Evolutionary conservation across 2,329 filamentous ascomycete species (phyloP), one percentile per base, ranked within the genome.

Genomic region (Penicillium sp.): DNA sequence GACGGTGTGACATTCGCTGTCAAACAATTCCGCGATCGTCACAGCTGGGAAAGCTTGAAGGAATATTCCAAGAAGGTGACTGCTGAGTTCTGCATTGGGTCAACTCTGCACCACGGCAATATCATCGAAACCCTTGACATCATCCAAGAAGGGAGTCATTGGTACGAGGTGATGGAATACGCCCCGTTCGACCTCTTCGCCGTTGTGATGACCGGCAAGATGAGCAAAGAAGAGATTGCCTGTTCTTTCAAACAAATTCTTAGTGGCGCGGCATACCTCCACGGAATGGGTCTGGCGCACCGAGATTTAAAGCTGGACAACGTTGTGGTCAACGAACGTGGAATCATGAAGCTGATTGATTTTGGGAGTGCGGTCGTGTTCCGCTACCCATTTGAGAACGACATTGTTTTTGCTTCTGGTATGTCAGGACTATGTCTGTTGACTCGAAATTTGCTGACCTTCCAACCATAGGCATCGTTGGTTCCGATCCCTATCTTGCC

Each of bases 161-260:
- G 92, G 87, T 98, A 88, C 57, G 90, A 96, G 59, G 92, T 98
- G 28, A 98, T 98, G 92, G 92, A 98, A 60, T 98, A 94, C 58
- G 92, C 89, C 8, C 92, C 92, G 0, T 98, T 75, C 57, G 92
- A 98, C 62, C 75, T 98, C 18, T 98, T 98, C 61, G 92, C 92
- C 9, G 95, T 93, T 48, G 92, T 98, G 50, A 98, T 98, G 92
- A 96, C 92, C 0, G 92, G 92, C 23, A 94, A 88, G 67, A 98
- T 98, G 92, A 79, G 79, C 27, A 80, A 87, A 42, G 84, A 94
- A 52, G 92, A 98, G 62, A 78, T 96, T 43, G 82, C 81, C 3
- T 98, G 92, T 65, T 83, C 82, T 44, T 96, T 95, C 55, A 71
- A 96, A 50, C 92, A 98, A 63, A 95, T 98, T 46, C 69, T 98